Base-by-base conservation (phyloP, 306 rosid genomes). In the Lablab purpureus region DNA sequence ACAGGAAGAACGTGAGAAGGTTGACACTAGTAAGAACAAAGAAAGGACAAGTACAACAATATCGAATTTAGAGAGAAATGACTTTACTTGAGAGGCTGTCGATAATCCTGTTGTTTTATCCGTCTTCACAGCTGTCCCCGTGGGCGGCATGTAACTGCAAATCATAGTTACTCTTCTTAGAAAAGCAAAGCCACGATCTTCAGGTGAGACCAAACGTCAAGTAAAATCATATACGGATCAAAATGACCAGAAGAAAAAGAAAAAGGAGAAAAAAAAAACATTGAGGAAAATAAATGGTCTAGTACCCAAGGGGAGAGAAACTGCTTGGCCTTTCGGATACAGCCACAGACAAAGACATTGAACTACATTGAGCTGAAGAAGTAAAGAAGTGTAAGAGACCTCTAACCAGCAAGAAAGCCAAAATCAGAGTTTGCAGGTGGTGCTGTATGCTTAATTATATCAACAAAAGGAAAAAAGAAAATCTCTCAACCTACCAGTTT, bases 251-350 rank as follows among this genome's bases (percentile, higher is more conserved):
- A 75, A 62, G 37, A n/a, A 60, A 25, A 54, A 3, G 28, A 52
- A 52, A 55, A 59, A n/a, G n/a, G n/a, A n/a, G n/a, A n/a, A n/a
- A n/a, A n/a, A n/a, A n/a, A 40, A 17, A 12, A 73, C 7, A 67
- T 43, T 66, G 1, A 58, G 11, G 25, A 45, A 67, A 37, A 34
- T 59, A 50, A 74, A 76, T 14, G 49, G 67, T 70, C 41, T 58
- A 78, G 34, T 70, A 87, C 90, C 90, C 86, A 52, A 60, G 64
- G 59, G 86, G 54, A 72, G 75, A 76, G 50, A 84, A 58, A 43
- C 69, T 80, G 70, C 81, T 65, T 27, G 83, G 54, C 88, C 81
- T 54, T 80, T 74, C 87, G 45, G 81, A 69, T 60, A 74, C 55
- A 68, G 67, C 43, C 2, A 69, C 40, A 66, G 85, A 79, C 76